Evolutionary conservation across 2,329 filamentous ascomycete genomes (phyloP).

Genomic region (Nemania abortiva): DNA sequence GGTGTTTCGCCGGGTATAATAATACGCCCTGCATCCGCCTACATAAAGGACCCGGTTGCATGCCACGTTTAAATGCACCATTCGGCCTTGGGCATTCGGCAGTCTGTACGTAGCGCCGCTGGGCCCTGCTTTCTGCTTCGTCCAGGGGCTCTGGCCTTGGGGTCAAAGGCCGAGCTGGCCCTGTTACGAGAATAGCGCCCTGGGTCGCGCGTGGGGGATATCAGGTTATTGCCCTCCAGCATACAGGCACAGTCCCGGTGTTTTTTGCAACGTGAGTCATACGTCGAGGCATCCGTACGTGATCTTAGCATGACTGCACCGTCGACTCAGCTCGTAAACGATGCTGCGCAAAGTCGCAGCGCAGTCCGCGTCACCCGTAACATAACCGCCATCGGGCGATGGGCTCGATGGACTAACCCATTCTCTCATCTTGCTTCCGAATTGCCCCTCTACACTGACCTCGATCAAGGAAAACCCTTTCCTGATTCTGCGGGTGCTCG

Average conservation of each 20-base stretch:
- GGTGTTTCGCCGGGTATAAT: conserved; percentile 25
- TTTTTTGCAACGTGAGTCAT: conserved; percentile 12
- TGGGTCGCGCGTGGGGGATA: neutral
- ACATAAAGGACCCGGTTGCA: conserved; percentile 15
- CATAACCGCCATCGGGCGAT: conserved; percentile 2
- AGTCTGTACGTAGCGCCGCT: conserved; percentile 6
- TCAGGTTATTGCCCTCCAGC: neutral
- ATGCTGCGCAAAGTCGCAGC: conserved; percentile 20
- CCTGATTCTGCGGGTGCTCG: neutral
- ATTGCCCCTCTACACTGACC: conserved; percentile 8
- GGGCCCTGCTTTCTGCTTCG: conserved; percentile 24
- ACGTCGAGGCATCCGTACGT: conserved; percentile 30
- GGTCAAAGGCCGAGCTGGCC: neutral
- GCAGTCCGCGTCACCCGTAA: conserved; percentile 15
- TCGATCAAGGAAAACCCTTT: conserved; percentile 9
- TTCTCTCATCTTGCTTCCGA: conserved; percentile 15
- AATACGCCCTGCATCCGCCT: conserved; percentile 23
- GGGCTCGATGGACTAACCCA: conserved; percentile 15
- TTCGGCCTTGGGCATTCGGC: conserved; percentile 26
- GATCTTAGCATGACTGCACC: conserved; percentile 27
- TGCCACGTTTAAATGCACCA: conserved; percentile 35
- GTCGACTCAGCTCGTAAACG: conserved; percentile 27
- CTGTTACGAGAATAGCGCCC: neutral
- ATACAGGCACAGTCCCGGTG: conserved; percentile 14
- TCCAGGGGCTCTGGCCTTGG: conserved; percentile 25